phyloP scores from a whole-genome alignment of 2,329 filamentous ascomycete species.

The Microdochium trichocladiopsis region DNA sequence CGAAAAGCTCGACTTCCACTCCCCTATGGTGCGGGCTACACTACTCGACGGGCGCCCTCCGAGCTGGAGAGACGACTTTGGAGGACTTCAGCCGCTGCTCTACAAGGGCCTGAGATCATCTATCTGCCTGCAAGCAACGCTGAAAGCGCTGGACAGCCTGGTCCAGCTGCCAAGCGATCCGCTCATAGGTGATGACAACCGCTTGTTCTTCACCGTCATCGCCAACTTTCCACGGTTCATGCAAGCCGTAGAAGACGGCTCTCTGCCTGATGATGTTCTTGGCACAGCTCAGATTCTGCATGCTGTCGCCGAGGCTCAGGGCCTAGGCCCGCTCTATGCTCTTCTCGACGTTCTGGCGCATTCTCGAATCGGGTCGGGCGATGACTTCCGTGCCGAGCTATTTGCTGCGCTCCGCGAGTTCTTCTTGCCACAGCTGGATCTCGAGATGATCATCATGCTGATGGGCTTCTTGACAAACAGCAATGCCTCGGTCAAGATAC shows the following conservation, averaged over 20 bases:
- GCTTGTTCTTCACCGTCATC: conserved; percentile 77
- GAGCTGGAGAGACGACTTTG: conserved; percentile 84
- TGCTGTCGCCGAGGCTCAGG: conserved; percentile 65
- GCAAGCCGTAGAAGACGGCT: conserved; percentile 63
- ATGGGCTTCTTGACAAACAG: conserved; percentile 89
- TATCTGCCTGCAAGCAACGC: conserved; percentile 67
- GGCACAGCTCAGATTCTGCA: conserved; percentile 64
- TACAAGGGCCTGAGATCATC: conserved; percentile 92
- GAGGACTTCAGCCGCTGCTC: conserved; percentile 76
- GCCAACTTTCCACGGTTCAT: conserved; percentile 89
- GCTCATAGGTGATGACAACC: conserved; percentile 74
- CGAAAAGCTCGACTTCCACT: conserved; percentile 73
- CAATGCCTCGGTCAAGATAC: conserved; percentile 81
- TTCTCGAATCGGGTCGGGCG: not conserved
- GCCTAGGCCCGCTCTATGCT: conserved; percentile 60
- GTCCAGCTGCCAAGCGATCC: conserved; percentile 71
- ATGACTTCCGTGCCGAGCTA: conserved; percentile 40
- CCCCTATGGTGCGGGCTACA: conserved; percentile 59
- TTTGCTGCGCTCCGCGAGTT: conserved; percentile 67
- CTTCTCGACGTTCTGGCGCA: conserved; percentile 67
- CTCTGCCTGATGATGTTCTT: conserved; percentile 46
- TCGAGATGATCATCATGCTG: conserved; percentile 79
- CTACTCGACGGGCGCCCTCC: conserved; percentile 73
- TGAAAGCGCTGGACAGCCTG: conserved; percentile 72
- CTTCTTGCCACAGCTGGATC: conserved; percentile 78